A percentile compares a stretch with the other conserved stretches of the same genome.
These are phyloP conservation scores for Cryomyces antarcticus DNA, from an alignment of 495 filamentous ascomycete genomes.

Conservation along the genomic window DNA sequence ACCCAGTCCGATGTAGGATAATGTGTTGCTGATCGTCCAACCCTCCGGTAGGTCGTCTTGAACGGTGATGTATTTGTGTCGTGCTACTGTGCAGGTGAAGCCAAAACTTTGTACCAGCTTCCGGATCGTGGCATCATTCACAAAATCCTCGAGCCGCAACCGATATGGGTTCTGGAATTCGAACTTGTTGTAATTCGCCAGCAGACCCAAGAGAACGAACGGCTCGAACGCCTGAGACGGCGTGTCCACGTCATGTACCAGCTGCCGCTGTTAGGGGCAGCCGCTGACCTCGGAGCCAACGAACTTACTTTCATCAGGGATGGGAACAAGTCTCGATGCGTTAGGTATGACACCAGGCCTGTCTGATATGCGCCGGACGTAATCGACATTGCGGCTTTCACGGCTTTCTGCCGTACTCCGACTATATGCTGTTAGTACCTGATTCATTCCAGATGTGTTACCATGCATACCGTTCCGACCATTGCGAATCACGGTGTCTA, in stretches of 20 bases:
- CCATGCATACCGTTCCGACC: constrained; percentile 42
- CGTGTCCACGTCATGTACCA: not conserved
- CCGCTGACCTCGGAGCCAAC: not conserved
- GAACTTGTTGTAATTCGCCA: constrained; percentile 98
- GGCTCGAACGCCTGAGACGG: constrained; percentile 30
- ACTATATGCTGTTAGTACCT: constrained; percentile 23
- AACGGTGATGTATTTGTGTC: constrained; percentile 67
- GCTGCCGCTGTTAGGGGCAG: not conserved
- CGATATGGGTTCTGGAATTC: constrained; percentile 97
- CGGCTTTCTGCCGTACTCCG: constrained; percentile 55
- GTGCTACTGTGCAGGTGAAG: constrained; percentile 36
- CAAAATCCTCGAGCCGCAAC: constrained; percentile 87
- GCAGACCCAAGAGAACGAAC: constrained; percentile 65
- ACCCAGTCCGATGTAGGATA: constrained; percentile 71
- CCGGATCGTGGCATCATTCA: constrained; percentile 73
- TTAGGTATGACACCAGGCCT: constrained; percentile 82
- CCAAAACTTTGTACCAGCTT: constrained; percentile 63
- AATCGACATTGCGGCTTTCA: constrained; percentile 62
- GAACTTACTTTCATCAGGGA: constrained; percentile 70
- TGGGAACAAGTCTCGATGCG: constrained; percentile 83
- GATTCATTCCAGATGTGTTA: not conserved
- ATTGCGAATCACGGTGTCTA: constrained; percentile 67
- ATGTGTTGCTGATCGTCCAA: constrained; percentile 62
- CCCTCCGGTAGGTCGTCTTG: constrained; percentile 83
- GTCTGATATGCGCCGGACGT: constrained; percentile 90